These are phyloP conservation scores for Gaeumannomyces tritici DNA, from an alignment of 2,329 filamentous ascomycete species.

Conservation along the genomic window DNA sequence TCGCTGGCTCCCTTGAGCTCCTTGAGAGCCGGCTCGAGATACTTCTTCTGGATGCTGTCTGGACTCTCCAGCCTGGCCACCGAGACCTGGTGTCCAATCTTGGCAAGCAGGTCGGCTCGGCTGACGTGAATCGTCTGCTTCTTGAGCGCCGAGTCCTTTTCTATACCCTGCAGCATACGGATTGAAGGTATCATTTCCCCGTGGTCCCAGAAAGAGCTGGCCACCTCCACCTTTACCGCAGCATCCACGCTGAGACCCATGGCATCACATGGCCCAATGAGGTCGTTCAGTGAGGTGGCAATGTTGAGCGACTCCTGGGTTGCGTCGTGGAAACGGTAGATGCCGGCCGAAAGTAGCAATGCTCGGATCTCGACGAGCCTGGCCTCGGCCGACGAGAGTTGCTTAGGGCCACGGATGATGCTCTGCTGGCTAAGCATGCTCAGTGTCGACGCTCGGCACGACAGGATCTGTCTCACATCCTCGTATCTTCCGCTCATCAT, in stretches of 20 bases:
- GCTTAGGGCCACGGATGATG: constrained; percentile 50
- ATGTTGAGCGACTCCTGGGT: constrained; percentile 81
- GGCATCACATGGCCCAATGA: constrained; percentile 59
- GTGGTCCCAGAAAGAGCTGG: constrained; percentile 88
- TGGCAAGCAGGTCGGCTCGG: constrained; percentile 71
- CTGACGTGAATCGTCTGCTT: constrained; percentile 65
- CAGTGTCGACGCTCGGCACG: constrained; percentile 73
- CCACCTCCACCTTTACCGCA: constrained; percentile 70
- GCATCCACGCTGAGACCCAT: constrained; percentile 71
- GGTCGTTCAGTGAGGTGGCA: constrained; percentile 70
- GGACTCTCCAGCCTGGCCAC: constrained; percentile 86
- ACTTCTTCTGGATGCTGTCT: constrained; percentile 78
- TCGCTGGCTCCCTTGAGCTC: constrained; percentile 62
- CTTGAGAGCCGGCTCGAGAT: constrained; percentile 74
- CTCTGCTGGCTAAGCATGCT: constrained; percentile 66
- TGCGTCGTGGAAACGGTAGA: constrained; percentile 71
- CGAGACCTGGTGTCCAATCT: constrained; percentile 80
- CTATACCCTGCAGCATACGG: constrained; percentile 70
- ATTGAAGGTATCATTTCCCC: constrained; percentile 86
- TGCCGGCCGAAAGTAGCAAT: constrained; percentile 63
- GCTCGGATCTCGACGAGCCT: constrained; percentile 66
- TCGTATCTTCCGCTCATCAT: constrained; percentile 74
- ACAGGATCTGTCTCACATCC: constrained; percentile 72
- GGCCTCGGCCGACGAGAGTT: constrained; percentile 52
- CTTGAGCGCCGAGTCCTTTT: constrained; percentile 49